Conservation (phyloP, 768 basidiomycete species). For the Terana coerulea region DNA sequence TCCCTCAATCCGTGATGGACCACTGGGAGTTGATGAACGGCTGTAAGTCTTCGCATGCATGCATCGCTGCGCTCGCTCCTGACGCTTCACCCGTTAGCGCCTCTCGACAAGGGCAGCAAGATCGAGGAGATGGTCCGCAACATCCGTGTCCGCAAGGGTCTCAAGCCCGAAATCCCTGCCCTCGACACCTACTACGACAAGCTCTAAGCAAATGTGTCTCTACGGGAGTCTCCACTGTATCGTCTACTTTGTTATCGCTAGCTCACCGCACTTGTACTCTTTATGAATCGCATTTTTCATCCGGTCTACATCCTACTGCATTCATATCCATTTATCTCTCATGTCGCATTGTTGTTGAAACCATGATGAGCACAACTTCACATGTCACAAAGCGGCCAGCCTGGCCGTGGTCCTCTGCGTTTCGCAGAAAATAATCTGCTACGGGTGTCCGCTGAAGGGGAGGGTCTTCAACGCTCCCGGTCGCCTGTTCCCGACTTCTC, state of each 20-base stretch:
- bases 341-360: neutral
- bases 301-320: neutral
- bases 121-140: constrained; percentile 76
- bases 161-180: constrained; percentile 89
- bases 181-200: constrained; percentile 95
- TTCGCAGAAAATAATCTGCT: neutral
- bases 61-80: neutral
- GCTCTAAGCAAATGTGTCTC: constrained; percentile 28
- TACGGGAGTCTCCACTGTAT: constrained; percentile 21
- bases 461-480: too few species aligned
- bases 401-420: neutral
- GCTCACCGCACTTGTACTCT: constrained; percentile 15
- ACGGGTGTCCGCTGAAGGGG: neutral
- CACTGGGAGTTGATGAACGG: constrained; percentile 88
- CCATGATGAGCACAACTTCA: neutral
- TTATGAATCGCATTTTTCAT: constrained; percentile 3
- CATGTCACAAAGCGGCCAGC: neutral
- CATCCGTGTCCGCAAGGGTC: constrained; percentile 93
- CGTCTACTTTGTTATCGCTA: constrained; percentile 14
- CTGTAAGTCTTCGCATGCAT: constrained; percentile 42
- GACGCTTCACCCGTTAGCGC: constrained; percentile 39
- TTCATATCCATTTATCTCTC: neutral
- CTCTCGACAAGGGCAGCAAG: constrained; percentile 89
- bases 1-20: constrained; percentile 94
- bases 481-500: too few species aligned